Base-by-base conservation (phyloP, 2,329 filamentous ascomycete genomes). In the Neonectria hederae region DNA sequence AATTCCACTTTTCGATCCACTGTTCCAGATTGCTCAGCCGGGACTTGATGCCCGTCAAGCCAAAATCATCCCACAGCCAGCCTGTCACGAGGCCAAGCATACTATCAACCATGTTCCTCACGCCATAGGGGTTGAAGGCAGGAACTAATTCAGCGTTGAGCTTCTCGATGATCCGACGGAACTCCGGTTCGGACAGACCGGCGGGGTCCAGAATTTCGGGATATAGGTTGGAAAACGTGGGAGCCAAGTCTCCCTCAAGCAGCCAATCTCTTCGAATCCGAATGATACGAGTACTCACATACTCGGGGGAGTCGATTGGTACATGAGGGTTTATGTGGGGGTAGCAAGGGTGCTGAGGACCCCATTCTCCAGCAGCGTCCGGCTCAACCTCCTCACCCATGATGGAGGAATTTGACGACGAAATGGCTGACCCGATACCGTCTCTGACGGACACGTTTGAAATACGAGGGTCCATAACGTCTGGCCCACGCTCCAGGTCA, bases 241-340 rank as follows among this genome's bases (percentile, higher is more conserved):
- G 96, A 1, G 94, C 95, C 28, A 97, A 82, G 78, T 99, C 96
- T 38, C 95, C 96, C 65, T 90, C 87, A 30, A 94, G 79, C 80
- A 98, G 90, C 92, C 94, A 99, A 79, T 99, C 96, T 45, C 96
- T 87, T 62, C 90, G 90, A 67, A 99, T 91, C 17, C 96, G 90
- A 73, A 99, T 97, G 68, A 99, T 92, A 61, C 95, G 90, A 2
- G 96, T 99, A 7, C 85, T 89, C 49, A 85, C 79, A 74, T 93
- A 93, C 69, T 97, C 89, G 14, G 87, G 84, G 8, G 93, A 97
- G 61, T 89, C 84, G 11, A 92, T 76, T 0, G 94, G 90, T 6
- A 97, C 95, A 77, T 99, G 94, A 0, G 94, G 92, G 75, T 98
- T 98, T 42, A 93, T 83, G 75, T 98, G 96, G 53, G 96, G 96